Evolutionary conservation across 208 protist species (phyloP).

Genomic region (Lotmaria passim): DNA sequence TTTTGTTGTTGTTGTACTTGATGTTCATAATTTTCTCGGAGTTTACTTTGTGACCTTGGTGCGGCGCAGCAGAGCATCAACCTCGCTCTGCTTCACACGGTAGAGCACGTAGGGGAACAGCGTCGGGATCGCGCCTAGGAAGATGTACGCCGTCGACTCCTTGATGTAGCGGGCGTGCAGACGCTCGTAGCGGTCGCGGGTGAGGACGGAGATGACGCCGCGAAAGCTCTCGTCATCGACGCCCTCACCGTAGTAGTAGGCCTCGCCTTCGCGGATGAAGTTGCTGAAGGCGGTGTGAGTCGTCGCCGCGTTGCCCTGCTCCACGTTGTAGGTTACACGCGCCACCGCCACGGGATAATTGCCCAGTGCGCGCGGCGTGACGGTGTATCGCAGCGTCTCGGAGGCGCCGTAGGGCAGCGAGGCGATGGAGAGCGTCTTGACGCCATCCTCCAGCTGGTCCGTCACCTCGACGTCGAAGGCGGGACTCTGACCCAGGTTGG

Average conservation of each 20-base stretch:
- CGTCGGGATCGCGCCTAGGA: slow-evolving; percentile 75
- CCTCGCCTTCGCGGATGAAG: slow-evolving; percentile 79
- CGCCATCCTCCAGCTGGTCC: slow-evolving; percentile 66
- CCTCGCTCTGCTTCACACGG: slow-evolving; percentile 74
- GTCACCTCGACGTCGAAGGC: slow-evolving; percentile 74
- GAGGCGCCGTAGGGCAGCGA: slow-evolving; percentile 64
- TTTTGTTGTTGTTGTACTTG: background rate
- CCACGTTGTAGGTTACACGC: slow-evolving; percentile 74
- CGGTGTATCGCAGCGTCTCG: slow-evolving; percentile 73
- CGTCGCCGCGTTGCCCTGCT: slow-evolving; percentile 61
- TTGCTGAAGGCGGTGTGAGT: slow-evolving; percentile 71
- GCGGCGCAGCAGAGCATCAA: slow-evolving; percentile 71
- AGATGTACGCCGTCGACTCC: slow-evolving; percentile 79
- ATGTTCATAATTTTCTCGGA: background rate
- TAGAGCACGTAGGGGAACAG: slow-evolving; percentile 84
- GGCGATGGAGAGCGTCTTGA: slow-evolving; percentile 54
- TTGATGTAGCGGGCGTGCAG: slow-evolving; percentile 77
- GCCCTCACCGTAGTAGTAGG: slow-evolving; percentile 73
- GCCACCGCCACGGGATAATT: slow-evolving; percentile 72
- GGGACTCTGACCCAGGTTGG: slow-evolving; percentile 81
- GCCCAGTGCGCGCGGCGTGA: slow-evolving; percentile 69
- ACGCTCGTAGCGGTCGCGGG: slow-evolving; percentile 82
- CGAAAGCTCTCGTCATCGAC: slow-evolving; percentile 86
- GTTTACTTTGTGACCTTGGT: slow-evolving; percentile 58
- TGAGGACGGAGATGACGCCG: slow-evolving; percentile 82